These are phyloP conservation scores for Rhodamnia rubescens DNA, from an alignment of 345 rosid genomes.

Conservation along the genomic window DNA sequence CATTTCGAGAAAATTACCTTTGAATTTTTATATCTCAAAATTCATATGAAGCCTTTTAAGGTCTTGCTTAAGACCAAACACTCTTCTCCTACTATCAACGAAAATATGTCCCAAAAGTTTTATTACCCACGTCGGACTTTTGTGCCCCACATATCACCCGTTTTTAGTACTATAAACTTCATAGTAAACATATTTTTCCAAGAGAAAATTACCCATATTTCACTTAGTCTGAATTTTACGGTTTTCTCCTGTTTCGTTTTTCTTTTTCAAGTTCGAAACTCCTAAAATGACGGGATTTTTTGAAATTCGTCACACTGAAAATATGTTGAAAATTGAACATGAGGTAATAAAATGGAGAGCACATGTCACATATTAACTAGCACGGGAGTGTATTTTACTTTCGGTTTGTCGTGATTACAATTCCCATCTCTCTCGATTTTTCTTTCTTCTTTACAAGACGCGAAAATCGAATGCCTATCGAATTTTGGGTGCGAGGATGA, in stretches of 20 bases:
- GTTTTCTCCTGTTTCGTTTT: background rate
- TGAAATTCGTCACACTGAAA: background rate
- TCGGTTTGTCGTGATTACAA: no score
- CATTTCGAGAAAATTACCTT: no score
- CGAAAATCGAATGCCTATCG: no score
- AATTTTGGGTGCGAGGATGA: no score
- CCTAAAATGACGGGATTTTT: background rate
- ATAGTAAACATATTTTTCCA: background rate
- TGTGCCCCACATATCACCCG: rapidly evolving
- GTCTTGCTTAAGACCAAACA: no score
- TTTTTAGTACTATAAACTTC: background rate
- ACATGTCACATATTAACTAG: background rate
- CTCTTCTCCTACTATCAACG: background rate
- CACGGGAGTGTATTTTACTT: background rate
- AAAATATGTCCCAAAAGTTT: background rate
- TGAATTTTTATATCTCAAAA: no score
- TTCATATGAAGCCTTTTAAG: no score
- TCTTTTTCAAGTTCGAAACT: background rate
- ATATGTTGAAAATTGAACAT: background rate
- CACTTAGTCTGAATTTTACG: background rate
- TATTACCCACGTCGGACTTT: background rate
- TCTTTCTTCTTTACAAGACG: no score
- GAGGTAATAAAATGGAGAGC: background rate
- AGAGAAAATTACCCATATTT: background rate
- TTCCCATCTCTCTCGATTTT: no score